These are phyloP conservation scores for Rhizoclosmatium sp. DNA, from an alignment of 192 early-diverging fungal species.

Conservation along the genomic window DNA sequence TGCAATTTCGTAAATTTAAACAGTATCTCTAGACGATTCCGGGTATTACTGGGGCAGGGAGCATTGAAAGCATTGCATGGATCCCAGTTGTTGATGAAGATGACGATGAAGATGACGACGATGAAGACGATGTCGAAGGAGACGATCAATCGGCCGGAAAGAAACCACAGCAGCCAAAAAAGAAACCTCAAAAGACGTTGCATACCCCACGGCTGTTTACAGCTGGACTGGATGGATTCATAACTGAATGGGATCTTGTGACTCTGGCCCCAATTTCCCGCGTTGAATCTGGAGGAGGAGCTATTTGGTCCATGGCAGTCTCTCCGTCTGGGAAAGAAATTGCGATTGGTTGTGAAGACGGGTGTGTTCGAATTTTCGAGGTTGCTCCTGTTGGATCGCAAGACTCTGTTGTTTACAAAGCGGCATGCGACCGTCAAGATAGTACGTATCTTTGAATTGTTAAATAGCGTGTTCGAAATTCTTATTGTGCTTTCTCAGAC, in stretches of 20 bases:
- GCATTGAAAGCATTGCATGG: constrained; percentile 86
- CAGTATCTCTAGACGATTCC: constrained; percentile 72
- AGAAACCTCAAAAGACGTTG: not conserved
- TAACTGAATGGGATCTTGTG: constrained; percentile 87
- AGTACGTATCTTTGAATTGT: constrained; percentile 9
- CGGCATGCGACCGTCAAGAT: constrained; percentile 40
- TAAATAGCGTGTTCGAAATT: not conserved
- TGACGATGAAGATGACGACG: constrained; percentile 72
- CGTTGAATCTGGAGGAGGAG: constrained; percentile 86
- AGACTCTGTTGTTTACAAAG: constrained; percentile 8
- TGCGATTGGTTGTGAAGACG: constrained; percentile 94
- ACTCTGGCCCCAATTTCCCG: constrained; percentile 56
- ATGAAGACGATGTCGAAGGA: constrained; percentile 60
- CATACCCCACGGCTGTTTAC: constrained; percentile 81
- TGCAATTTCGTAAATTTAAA: not conserved
- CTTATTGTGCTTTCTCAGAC: constrained; percentile 26
- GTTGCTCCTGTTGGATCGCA: constrained; percentile 70
- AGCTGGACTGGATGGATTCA: constrained; percentile 82
- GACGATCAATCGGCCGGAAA: constrained; percentile 73
- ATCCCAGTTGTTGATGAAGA: constrained; percentile 67
- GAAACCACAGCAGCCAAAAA: constrained; percentile 24
- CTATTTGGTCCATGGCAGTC: constrained; percentile 91
- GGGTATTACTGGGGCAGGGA: constrained; percentile 68
- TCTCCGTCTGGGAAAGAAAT: constrained; percentile 74
- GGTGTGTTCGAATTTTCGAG: constrained; percentile 85